Evolutionary conservation across 2,329 filamentous ascomycete genomes (phyloP).

Genomic region (Mariannaea elegans): DNA sequence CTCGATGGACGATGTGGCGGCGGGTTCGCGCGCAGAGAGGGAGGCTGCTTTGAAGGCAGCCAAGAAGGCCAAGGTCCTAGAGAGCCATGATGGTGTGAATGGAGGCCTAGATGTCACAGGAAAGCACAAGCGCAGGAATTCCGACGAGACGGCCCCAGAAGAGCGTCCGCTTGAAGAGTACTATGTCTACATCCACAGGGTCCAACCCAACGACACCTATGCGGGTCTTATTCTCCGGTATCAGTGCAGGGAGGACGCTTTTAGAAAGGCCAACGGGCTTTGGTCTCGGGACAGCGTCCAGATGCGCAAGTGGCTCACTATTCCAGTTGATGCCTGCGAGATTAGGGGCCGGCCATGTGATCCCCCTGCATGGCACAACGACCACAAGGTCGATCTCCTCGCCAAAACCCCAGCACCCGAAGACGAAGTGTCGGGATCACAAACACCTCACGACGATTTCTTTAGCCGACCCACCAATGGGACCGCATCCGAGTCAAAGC

Average conservation of each 20-base stretch:
- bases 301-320: conserved; percentile 78
- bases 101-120: conserved; percentile 64
- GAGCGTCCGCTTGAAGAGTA: conserved; percentile 76
- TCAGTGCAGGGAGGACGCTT: conserved; percentile 82
- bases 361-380: conserved; percentile 54
- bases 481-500: conserved; percentile 38
- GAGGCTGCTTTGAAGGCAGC: conserved; percentile 64
- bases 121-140: conserved; percentile 72
- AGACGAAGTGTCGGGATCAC: conserved; percentile 35
- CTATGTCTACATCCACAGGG: conserved; percentile 89
- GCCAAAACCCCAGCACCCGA: conserved; percentile 55
- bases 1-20: conserved; percentile 59
- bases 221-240: conserved; percentile 92
- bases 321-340: conserved; percentile 91
- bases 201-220: conserved; percentile 84
- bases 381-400: conserved; percentile 59
- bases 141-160: conserved; percentile 64
- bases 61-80: conserved; percentile 66
- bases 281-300: conserved; percentile 96
- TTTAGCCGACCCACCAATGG: conserved; percentile 50
- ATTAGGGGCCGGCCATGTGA: conserved; percentile 78
- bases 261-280: conserved; percentile 89
- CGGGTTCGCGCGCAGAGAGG: conserved; percentile 62
- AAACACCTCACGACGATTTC: conserved; percentile 50
- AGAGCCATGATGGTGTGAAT: conserved; percentile 69